Evolutionary conservation across 352 stramenopile species (phyloP), one percentile per base, ranked within the genome.

Genomic region (Globisporangium splendens): DNA sequence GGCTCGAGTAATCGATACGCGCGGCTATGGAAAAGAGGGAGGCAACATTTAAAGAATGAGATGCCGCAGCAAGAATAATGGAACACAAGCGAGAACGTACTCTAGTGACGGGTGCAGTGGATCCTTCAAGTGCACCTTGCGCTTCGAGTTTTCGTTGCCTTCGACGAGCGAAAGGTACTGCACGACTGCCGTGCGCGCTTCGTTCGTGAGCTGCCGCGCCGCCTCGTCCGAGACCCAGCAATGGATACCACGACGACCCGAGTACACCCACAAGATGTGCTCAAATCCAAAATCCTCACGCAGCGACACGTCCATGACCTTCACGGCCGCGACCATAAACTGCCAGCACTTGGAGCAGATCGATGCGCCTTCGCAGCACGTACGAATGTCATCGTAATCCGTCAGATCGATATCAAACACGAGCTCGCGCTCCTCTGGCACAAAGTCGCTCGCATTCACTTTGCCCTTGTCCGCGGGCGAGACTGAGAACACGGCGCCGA

Each of bases 391-490:
- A 72, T 99, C 97, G 88, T 99, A 99, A 77, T 99, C 98, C 0
- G 96, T 99, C 11, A 99, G 75, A 96, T 99, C 98, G 66, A 99
- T 98, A 96, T 99, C 98, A 69, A 99, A 99, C 31, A 99, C 97
- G 15, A 99, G 87, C 72, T 99, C 98, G 28, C 98, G 86, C 65
- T 99, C 86, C 18, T 97, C 82, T 0, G 97, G 88, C 24, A 84
- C 68, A 63, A 99, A 99, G 50, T 94, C 75, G 15, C 69, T 75
- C 15, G 79, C 70, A 43, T 86, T 92, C 18, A 96, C 83, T 42
- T 96, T 96, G 69, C 82, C 83, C 39, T 96, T 94, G 62, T 96
- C 86, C 8, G 75, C 74, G 0, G 86, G 86, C 3, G 86, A 94
- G 6, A 93, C 80, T 3, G 79, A 89, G 73, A 88, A 99, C 1